phyloP scores from a whole-genome alignment of 331 rosid species.

The Quercus tomentella region DNA sequence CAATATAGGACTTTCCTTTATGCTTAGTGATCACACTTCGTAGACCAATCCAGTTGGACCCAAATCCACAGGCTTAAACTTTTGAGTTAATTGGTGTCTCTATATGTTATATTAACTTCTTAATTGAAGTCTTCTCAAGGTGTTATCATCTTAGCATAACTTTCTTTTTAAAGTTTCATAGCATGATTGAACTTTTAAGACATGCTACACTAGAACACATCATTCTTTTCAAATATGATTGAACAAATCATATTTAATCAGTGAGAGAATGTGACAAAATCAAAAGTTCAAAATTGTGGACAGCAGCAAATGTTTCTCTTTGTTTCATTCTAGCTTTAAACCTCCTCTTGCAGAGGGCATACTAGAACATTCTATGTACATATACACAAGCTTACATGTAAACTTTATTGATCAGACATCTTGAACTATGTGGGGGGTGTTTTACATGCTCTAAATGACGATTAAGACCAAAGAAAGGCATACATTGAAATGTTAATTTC shows the following conservation, averaged over 20 bases:
- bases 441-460: not conserved
- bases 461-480: slow-evolving; percentile 6
- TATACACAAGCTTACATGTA: not conserved
- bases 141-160: too few relatives aligned
- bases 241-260: not conserved
- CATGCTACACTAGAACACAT: not conserved
- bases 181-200: not conserved
- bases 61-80: too few relatives aligned
- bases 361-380: slow-evolving; percentile 24
- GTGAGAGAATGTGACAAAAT: not conserved
- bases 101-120: too few relatives aligned
- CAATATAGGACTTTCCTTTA: too few relatives aligned
- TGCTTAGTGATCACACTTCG: too few relatives aligned
- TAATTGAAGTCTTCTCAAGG: too few relatives aligned
- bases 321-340: slow-evolving; percentile 7
- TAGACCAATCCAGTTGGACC: too few relatives aligned
- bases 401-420: not conserved
- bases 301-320: not conserved
- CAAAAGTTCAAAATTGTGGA: not conserved
- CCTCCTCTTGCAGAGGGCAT: slow-evolving; percentile 12
- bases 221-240: too few relatives aligned
- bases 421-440: not conserved
- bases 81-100: too few relatives aligned
- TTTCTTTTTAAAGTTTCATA: not conserved
- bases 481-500: slow-evolving; percentile 34